Evolutionary conservation across 202 grass and related monocot genomes (phyloP).

Genomic region (Alloteropsis angusta): DNA sequence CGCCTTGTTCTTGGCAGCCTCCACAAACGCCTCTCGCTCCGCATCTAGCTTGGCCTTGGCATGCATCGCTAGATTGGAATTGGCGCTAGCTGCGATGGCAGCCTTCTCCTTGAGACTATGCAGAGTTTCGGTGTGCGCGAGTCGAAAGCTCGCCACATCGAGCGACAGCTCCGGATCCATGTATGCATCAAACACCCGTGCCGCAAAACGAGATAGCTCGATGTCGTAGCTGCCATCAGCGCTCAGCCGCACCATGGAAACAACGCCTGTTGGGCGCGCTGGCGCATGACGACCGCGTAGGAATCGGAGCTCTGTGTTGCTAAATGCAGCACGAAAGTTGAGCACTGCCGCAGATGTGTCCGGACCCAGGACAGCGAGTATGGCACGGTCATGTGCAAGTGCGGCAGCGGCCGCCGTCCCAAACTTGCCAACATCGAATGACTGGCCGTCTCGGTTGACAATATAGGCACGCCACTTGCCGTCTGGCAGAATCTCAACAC

Average conservation of each 20-base stretch:
- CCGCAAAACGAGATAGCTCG: not conserved
- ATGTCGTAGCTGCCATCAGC: not conserved
- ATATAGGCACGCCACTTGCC: not conserved
- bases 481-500: not conserved
- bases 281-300: not conserved
- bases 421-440: not conserved
- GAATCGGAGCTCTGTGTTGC: slow-evolving; percentile 12
- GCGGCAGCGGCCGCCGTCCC: not conserved
- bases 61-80: not conserved
- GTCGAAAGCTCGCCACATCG: not conserved
- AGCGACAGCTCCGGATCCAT: slow-evolving; percentile 5
- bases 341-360: not conserved
- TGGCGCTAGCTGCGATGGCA: not conserved
- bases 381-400: slow-evolving; percentile 15
- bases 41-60: not conserved
- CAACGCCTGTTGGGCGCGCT: not conserved
- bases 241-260: not conserved
- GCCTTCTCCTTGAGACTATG: not conserved
- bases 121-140: not conserved
- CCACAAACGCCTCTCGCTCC: not conserved
- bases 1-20: not conserved
- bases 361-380: slow-evolving; percentile 4
- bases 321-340: slow-evolving; percentile 18
- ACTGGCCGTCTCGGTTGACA: not conserved
- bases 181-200: not conserved